These are phyloP conservation scores for Populus hybrid DNA, from an alignment of 441 rosid genomes.

Conservation along the genomic window DNA sequence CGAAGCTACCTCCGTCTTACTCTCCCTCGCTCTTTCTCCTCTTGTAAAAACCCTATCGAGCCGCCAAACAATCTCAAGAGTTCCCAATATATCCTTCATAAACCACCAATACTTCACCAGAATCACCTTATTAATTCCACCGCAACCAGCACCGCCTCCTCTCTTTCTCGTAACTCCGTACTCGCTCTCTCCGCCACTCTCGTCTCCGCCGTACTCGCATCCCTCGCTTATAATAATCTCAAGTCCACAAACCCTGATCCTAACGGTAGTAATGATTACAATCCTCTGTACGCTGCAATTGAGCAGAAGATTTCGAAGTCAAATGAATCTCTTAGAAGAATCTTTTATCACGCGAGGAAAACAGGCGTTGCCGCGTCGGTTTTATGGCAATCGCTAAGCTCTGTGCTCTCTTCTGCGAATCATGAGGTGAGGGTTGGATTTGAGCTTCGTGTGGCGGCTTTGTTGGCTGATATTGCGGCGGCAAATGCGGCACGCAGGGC, in stretches of 20 bases:
- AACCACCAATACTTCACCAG: constrained; percentile 24
- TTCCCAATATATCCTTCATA: constrained; percentile 27
- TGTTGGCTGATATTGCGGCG: constrained; percentile 82
- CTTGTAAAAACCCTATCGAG: constrained; percentile 23
- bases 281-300: constrained; percentile 38
- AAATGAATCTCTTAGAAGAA: constrained; percentile 54
- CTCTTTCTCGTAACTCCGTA: constrained; percentile 2
- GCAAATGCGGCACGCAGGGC: constrained; percentile 75
- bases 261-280: constrained; percentile 1
- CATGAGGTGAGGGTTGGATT: constrained; percentile 90
- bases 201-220: constrained; percentile 52
- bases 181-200: constrained; percentile 57
- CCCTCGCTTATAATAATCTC: constrained; percentile 25
- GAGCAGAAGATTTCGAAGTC: constrained; percentile 53
- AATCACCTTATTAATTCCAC: constrained; percentile 12
- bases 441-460: constrained; percentile 82
- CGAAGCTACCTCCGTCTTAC: constrained; percentile 38
- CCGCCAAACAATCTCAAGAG: constrained; percentile 31
- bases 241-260: constrained; percentile 16
- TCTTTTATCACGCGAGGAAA: constrained; percentile 56
- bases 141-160: constrained; percentile 9
- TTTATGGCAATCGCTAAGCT: constrained; percentile 83
- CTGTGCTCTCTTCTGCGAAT: constrained; percentile 88
- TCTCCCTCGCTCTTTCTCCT: constrained; percentile 16
- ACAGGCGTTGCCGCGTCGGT: constrained; percentile 85